Base-by-base conservation (phyloP, 495 filamentous ascomycete genomes). In the Platismatia glauca region DNA sequence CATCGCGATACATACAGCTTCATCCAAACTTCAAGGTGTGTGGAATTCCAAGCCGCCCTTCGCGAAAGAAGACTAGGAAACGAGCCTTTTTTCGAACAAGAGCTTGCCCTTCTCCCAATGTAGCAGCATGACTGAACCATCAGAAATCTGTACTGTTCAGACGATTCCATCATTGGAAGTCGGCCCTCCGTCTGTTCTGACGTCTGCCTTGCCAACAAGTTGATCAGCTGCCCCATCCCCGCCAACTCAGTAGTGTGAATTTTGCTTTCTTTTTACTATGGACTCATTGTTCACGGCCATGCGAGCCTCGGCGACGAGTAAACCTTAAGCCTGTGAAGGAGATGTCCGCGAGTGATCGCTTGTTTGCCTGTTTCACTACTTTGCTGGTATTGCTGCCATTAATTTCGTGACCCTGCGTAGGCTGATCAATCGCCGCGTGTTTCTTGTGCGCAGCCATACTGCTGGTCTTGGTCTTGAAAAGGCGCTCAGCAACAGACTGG, bases 321-420 rank as follows among this genome's bases (percentile, higher is more conserved):
- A 46, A 20, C 43, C 34, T 52, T 18, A 60, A 60, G 34, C 43
- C 43, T 27, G 33, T 44, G 43, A 60, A 60, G 41, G 39, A 44
- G 20, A 60, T 35, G 43, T 52, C 58, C 13, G 31, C 58, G 22
- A 60, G 58, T 22, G 44, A 48, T 37, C 58, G 58, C 46, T 52
- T 60, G 43, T 15, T 33, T 33, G 22, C 12, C 31, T 52, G 58
- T 20, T 60, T 60, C 15, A 24, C 22, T 46, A 60, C 22, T 37
- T 52, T 52, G 58, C 43, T n/a, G 29, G 50, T 53, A 33, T 18
- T 33, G 50, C 29, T 33, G 50, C 29, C 15, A 33, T 53, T 53
- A 29, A 53, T 20, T 20, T 33, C 33, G 29, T 53, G 50, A 53
- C 29, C 50, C 29, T 53, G 27, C 29, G 29, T 53, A 53, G 50